Base-by-base conservation (phyloP, 495 filamentous ascomycete species). In the Lasiosphaeria hispida region DNA sequence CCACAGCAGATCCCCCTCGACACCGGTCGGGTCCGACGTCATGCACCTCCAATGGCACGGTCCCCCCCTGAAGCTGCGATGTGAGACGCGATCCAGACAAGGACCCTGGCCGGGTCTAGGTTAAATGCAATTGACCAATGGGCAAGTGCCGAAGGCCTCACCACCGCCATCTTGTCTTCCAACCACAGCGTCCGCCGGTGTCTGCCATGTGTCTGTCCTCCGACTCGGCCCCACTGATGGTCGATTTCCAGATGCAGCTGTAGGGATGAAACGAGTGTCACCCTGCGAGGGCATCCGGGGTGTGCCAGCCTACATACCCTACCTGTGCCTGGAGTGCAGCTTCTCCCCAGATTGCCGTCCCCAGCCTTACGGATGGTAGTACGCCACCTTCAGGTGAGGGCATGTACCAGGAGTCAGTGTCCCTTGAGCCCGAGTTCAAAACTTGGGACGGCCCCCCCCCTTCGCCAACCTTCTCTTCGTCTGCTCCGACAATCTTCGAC, bases 71-170 rank as follows among this genome's bases (percentile, higher is more conserved):
- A 45, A 45, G 48, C 10, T 36, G 41, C 33, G 48, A 48, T 39
- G 8, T 59, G 57, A 59, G 57, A 59, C 57, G 37, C 30, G 48
- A 53, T 45, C 57, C 57, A 59, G 57, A 59, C 57, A 53, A 13
- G 9, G n/a, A 15, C 57, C 38, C 48, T 47, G 19, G 11, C 30
- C 15, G 49, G 48, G 8, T 40, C 11, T 6, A 36, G 57, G 42
- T 55, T 58, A 48, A 59, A 59, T 42, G 17, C 7, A 15, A 35
- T 42, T 40, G 50, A 33, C 50, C 35, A 59, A 59, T 59, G 5
- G 44, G 41, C 10, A 53, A 53, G 30, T 47, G 34, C 45, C 55
- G 52, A 44, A 41, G 11, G 11, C 3, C 39, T 41, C 23, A 30
- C 23, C 2, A 30, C 23, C 23, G 23, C 2, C 23, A 30, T 30